These are phyloP conservation scores for Avicennia marina DNA, from an alignment of 257 asterid species.

Conservation along the genomic window DNA sequence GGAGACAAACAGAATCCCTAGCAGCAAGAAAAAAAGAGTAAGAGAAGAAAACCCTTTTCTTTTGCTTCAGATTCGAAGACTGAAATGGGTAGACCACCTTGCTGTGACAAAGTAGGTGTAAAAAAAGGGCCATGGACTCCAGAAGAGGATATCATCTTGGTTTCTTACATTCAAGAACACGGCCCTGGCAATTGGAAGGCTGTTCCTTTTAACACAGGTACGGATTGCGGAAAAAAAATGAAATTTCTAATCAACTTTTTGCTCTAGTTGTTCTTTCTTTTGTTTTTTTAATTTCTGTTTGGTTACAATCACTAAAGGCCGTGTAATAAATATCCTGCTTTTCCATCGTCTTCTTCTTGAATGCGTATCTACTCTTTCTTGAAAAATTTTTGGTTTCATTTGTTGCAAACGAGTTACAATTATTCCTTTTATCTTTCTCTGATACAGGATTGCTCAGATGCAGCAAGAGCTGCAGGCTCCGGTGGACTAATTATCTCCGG, in stretches of 20 bases:
- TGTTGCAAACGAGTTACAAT: no score
- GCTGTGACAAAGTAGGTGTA: conserved; percentile 69
- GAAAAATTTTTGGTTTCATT: no score
- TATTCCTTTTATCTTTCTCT: no score
- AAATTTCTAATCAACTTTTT: background rate
- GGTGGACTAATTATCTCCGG: conserved; percentile 83
- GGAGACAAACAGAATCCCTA: background rate
- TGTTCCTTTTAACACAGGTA: conserved; percentile 66
- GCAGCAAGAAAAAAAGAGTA: background rate
- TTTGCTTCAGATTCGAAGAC: background rate
- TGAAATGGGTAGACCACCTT: conserved; percentile 80
- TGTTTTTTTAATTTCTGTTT: background rate
- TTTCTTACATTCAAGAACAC: conserved; percentile 64
- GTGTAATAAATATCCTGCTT: no score
- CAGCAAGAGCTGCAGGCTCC: conserved; percentile 78
- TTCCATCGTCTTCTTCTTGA: no score
- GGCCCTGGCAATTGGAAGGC: conserved; percentile 86
- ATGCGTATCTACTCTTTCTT: no score
- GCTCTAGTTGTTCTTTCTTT: background rate
- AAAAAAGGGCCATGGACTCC: conserved; percentile 96
- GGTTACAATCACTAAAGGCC: background rate
- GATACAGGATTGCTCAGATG: conserved; percentile 39
- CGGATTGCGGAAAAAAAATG: no score
- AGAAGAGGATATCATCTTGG: conserved; percentile 77
- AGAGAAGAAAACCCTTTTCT: background rate